phyloP scores from a whole-genome alignment of 495 filamentous ascomycete species.

The Patellaria atrata region DNA sequence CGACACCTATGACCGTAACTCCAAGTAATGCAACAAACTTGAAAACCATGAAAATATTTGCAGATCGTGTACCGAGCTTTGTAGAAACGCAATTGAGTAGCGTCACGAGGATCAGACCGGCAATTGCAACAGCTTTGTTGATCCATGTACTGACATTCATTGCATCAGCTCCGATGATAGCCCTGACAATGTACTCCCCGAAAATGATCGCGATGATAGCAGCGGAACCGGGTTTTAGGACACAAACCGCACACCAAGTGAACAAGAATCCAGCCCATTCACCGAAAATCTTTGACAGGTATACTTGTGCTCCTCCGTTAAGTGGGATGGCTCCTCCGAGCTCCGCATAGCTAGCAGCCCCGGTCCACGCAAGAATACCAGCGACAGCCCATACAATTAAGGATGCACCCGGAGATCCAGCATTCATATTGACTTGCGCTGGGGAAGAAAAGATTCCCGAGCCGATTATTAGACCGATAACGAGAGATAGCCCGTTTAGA shows the following conservation, averaged over 20 bases:
- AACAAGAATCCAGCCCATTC: slow-evolving; percentile 86
- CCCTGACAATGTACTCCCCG: slow-evolving; percentile 87
- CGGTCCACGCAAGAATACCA: slow-evolving; percentile 87
- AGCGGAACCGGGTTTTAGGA: slow-evolving; percentile 81
- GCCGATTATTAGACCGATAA: slow-evolving; percentile 91
- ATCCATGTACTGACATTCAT: slow-evolving; percentile 68
- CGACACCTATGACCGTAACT: slow-evolving; percentile 75
- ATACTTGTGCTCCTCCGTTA: slow-evolving; percentile 87
- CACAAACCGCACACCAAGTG: slow-evolving; percentile 88
- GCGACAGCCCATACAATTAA: slow-evolving; percentile 84
- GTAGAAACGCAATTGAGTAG: slow-evolving; percentile 84
- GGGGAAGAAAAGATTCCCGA: slow-evolving; percentile 94
- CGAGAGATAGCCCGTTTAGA: slow-evolving; percentile 77
- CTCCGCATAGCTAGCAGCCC: slow-evolving; percentile 90
- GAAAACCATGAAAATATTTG: slow-evolving; percentile 88
- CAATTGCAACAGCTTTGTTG: slow-evolving; percentile 74
- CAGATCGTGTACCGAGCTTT: slow-evolving; percentile 65
- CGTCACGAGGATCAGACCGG: slow-evolving; percentile 61
- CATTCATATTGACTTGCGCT: slow-evolving; percentile 83
- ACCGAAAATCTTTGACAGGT: slow-evolving; percentile 89
- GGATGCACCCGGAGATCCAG: slow-evolving; percentile 81
- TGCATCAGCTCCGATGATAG: slow-evolving; percentile 65
- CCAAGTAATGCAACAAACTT: slow-evolving; percentile 84
- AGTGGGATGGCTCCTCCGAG: slow-evolving; percentile 89
- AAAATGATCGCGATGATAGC: slow-evolving; percentile 97